Evolutionary conservation across 1,284 basidiomycete species (phyloP), one percentile per base, ranked within the genome.

Genomic region (Baeospora myosura): DNA sequence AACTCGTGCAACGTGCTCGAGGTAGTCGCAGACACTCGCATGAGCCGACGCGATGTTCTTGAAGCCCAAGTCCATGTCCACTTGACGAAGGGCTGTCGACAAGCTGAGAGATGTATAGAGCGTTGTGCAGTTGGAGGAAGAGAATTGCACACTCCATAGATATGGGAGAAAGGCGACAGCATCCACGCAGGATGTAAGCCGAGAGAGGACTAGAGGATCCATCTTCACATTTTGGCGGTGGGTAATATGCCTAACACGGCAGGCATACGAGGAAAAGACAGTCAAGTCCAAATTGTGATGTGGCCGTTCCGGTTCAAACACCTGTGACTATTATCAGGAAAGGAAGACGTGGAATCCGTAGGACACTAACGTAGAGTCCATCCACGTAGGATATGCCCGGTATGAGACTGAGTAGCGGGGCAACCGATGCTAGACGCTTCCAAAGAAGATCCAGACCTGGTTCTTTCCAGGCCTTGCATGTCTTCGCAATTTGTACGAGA

Each of bases 371-470:
- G 52, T 61, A 61, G 37, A 56, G 46, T 22, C 56, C 58, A 44
- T 60, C 49, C 5, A 48, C 45, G 5, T 52, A 36, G 14, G 43
- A 39, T 17, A 62, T 34, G 2, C 57, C 56, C 5, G 69, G 65
- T 20, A 76, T 58, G 22, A 80, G 58, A 35, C 58, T 52, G 3
- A 77, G 47, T 17, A 81, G 54, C 18, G 77, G 76, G 14, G 53
- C 52, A n/a, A 68, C 51, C 20, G 68, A 71, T 22, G 61, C 52
- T 22, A 80, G 57, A 37, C 61, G 63, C 41, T 54, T 53, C 76
- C 78, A 79, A 17, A 78, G 51, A 34, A 61, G 54, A 50, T 80
- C 73, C 26, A 78, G 50, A n/a, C 74, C 73, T 20, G 75, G 76
- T 28, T 74, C 70, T 43, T 62, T 69, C 76, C 76, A 81, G 18